phyloP scores from a whole-genome alignment of 163 green algal genomes.

The Trebouxiophyceae sp. region DNA sequence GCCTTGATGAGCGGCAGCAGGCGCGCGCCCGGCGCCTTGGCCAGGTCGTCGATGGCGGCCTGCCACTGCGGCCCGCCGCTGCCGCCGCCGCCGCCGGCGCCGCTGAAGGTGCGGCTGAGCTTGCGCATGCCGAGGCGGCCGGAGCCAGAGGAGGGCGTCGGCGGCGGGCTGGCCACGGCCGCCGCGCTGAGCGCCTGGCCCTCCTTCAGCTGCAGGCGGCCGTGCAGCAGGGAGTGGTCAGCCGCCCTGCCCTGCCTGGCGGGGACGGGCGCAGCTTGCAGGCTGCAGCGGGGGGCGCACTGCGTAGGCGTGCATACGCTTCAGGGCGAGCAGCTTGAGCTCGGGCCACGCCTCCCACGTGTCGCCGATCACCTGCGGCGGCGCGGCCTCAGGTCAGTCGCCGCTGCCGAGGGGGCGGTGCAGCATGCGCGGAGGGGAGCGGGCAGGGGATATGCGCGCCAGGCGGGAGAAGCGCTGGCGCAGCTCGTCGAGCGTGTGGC shows the following conservation, averaged over 20 bases:
- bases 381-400: not conserved
- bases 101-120: not conserved
- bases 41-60: conserved; percentile 4
- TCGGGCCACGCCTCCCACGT: conserved; percentile 11
- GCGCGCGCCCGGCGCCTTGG: conserved; percentile 2
- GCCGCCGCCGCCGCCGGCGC: too few species aligned
- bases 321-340: conserved; percentile 8
- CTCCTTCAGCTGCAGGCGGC: not conserved
- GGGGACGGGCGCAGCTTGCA: too few species aligned
- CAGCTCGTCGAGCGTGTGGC: conserved; percentile 9
- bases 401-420: not conserved
- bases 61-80: not conserved
- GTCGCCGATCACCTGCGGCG: conserved; percentile 9
- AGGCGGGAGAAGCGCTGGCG: conserved; percentile 8
- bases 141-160: not conserved
- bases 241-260: not conserved
- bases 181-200: not conserved
- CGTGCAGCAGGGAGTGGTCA: not conserved
- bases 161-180: not conserved
- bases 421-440: not conserved
- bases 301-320: conserved; percentile 6
- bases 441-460: not conserved
- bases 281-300: too few species aligned
- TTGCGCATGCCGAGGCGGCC: not conserved
- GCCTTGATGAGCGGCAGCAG: conserved; percentile 9